Percentiles rank a stretch among this genome's conserved stretches.
Conservation (phyloP, 768 basidiomycete genomes). For the Lactarius psammicola region DNA sequence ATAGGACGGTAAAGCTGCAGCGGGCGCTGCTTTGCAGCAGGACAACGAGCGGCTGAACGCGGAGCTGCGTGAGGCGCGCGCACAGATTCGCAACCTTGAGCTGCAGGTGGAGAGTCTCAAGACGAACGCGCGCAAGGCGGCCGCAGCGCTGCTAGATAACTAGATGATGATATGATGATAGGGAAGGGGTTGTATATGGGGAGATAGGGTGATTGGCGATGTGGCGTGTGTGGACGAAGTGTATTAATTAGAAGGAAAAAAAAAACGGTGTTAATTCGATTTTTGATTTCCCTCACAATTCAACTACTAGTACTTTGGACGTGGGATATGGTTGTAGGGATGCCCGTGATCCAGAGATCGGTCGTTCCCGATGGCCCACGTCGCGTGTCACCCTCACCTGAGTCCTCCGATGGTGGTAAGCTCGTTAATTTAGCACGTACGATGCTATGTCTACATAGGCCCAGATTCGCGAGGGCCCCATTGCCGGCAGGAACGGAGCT, state of each 20-base stretch:
- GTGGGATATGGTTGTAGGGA: too few species aligned
- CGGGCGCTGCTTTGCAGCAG: constrained; percentile 37
- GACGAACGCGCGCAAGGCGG: constrained; percentile 75
- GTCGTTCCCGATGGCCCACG: too few species aligned
- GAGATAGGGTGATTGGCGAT: background rate
- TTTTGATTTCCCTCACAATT: too few species aligned
- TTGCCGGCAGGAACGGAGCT: too few species aligned
- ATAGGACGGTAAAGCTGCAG: constrained; percentile 29
- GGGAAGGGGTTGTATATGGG: background rate
- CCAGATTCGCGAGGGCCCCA: too few species aligned
- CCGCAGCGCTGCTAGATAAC: constrained; percentile 51
- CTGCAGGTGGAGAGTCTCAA: constrained; percentile 73
- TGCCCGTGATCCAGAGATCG: too few species aligned
- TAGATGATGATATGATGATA: background rate
- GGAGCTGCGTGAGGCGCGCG: constrained; percentile 76
- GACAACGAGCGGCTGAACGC: constrained; percentile 62
- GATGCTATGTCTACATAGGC: too few species aligned
- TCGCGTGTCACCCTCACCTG: too few species aligned
- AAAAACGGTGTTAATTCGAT: background rate
- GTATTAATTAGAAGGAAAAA: background rate
- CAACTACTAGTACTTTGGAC: too few species aligned
- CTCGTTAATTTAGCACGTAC: too few species aligned
- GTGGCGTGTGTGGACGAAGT: background rate
- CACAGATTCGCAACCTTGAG: constrained; percentile 81
- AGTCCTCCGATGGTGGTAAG: too few species aligned